A percentile compares a stretch with the other conserved stretches of the same genome.
Evolutionary conservation across 2,329 filamentous ascomycete species (phyloP).

Genomic region (Ascochyta pisi): DNA sequence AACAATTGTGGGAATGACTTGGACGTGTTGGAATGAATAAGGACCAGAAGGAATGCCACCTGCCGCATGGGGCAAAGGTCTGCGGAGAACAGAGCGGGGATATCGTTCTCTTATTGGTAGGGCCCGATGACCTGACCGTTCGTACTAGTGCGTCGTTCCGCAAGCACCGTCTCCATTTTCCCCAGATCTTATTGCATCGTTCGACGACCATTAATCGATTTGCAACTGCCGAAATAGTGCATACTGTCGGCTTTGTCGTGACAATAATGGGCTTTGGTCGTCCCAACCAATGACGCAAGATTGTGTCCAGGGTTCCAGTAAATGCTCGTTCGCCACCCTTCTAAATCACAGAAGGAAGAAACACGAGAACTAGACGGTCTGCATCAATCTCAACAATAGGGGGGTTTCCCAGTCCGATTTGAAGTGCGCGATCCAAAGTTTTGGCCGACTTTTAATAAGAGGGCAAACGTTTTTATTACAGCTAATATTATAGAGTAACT

Average conservation of each 20-base stretch:
- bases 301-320: too few relatives aligned
- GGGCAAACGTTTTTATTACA: too few relatives aligned
- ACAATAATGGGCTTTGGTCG: not conserved
- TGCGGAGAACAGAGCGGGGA: not conserved
- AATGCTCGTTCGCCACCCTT: too few relatives aligned
- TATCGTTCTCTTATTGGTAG: slow-evolving; percentile 1
- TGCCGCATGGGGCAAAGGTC: not conserved
- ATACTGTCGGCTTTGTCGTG: not conserved
- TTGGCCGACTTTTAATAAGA: too few relatives aligned
- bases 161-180: not conserved
- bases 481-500: too few relatives aligned
- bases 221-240: not conserved
- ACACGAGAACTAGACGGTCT: not conserved
- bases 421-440: too few relatives aligned
- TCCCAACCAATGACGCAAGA: not conserved
- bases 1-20: not conserved
- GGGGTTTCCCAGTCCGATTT: too few relatives aligned
- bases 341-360: not conserved
- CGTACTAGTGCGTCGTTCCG: not conserved
- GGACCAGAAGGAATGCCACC: not conserved
- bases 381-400: not conserved
- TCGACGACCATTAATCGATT: too few relatives aligned
- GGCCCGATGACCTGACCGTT: not conserved
- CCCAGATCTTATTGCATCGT: not conserved
- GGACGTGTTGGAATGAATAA: not conserved